Evolutionary conservation across 208 protist species (phyloP).

Genomic region (Novymonas esmeraldas): DNA sequence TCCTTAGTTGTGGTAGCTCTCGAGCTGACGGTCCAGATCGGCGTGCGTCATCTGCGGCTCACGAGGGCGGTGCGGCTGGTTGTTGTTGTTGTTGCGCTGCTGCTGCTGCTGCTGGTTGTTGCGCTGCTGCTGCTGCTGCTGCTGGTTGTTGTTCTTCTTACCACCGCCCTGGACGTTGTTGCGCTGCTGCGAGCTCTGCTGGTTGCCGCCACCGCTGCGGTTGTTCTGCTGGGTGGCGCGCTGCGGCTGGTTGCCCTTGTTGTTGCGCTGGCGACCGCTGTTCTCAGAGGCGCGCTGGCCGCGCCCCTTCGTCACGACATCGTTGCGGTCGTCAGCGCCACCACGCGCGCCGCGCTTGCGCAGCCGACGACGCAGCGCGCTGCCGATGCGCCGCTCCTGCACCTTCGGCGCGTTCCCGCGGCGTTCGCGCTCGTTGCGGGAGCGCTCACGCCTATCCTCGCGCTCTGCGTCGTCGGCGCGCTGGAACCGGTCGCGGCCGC

Average conservation of each 20-base stretch:
- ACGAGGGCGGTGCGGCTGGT: conserved; percentile 29
- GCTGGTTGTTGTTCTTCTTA: conserved; percentile 26
- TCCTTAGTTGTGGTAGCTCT: conserved; percentile 73
- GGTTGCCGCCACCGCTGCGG: conserved; percentile 5
- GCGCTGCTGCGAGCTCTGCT: conserved; percentile 18
- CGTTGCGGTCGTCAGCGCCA: conserved; percentile 11
- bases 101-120: conserved; percentile 16
- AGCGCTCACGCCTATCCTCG: conserved; percentile 61
- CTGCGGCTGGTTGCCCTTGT: conserved; percentile 23
- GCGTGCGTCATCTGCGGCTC: conserved; percentile 45
- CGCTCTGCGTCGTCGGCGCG: conserved; percentile 78
- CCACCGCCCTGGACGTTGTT: conserved; percentile 1
- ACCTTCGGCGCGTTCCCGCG: conserved; percentile 2
- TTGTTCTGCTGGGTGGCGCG: conserved; percentile 12
- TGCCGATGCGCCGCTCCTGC: conserved; percentile 17
- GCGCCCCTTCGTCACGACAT: conserved; percentile 17
- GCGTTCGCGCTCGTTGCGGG: conserved; percentile 29
- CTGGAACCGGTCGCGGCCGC: conserved; percentile 70
- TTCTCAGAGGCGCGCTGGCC: conserved; percentile 22
- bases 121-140: conserved; percentile 8
- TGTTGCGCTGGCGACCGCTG: conserved; percentile 9
- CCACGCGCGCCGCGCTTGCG: conserved; percentile 29
- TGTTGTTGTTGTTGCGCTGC: conserved; percentile 28
- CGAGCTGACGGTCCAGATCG: conserved; percentile 80
- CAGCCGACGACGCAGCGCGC: not conserved